phyloP scores from a whole-genome alignment of 2,329 filamentous ascomycete genomes.

The Penicillium sumatraense region DNA sequence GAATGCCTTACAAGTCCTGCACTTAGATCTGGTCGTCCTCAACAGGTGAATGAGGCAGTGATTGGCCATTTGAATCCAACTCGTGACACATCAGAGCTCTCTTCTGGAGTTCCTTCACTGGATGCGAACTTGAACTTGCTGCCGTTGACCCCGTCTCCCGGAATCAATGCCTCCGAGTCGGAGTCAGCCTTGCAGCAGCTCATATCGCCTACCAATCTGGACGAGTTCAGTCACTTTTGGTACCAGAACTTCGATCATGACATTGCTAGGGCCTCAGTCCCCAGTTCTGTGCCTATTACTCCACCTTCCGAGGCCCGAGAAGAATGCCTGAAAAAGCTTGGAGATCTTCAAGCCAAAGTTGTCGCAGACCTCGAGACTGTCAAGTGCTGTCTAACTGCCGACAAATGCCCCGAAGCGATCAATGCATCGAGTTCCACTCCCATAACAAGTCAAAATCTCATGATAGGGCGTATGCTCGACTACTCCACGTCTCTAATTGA shows the following conservation, averaged over 20 bases:
- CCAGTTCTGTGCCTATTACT: not conserved
- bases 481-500: not conserved
- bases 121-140: not conserved
- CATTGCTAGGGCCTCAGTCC: not conserved
- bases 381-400: not conserved
- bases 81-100: not conserved
- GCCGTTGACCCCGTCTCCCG: not conserved
- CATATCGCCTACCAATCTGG: not conserved
- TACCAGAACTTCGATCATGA: not conserved
- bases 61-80: not conserved
- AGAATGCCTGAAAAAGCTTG: not conserved
- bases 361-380: not conserved
- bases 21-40: slow-evolving; percentile 3
- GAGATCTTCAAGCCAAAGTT: not conserved
- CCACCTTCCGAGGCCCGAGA: not conserved
- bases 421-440: not conserved
- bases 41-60: not conserved
- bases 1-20: slow-evolving; percentile 7
- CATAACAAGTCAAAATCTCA: not conserved
- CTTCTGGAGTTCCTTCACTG: not conserved
- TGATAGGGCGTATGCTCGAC: not conserved
- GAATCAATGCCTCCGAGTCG: not conserved
- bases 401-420: not conserved
- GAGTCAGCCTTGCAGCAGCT: not conserved
- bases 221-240: not conserved